Conservation (phyloP, 2,329 filamentous ascomycete species). For the Xylaria sp. region DNA sequence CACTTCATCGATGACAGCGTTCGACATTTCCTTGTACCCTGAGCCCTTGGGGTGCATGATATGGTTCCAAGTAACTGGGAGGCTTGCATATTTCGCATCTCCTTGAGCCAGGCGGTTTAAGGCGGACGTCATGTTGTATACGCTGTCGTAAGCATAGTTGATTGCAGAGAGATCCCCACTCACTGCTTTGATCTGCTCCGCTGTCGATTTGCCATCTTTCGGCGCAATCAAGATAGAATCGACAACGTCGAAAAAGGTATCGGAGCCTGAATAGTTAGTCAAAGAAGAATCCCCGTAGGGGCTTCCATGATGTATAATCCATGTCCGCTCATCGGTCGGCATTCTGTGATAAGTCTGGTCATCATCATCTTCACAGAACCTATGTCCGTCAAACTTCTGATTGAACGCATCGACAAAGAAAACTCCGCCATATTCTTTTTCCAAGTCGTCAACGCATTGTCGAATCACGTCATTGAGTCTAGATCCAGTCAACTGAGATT, state of each 20-base stretch:
- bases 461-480: conserved; percentile 2
- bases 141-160: conserved; percentile 3
- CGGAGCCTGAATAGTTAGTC: not conserved
- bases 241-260: conserved; percentile 13
- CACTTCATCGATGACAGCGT: conserved; percentile 10
- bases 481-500: not conserved
- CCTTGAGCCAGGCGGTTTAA: not conserved
- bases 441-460: not conserved
- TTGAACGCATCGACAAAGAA: conserved; percentile 9
- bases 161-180: conserved; percentile 4
- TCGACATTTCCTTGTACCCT: conserved; percentile 10
- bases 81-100: not conserved
- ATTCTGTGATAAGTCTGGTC: not conserved
- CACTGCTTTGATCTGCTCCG: conserved; percentile 6
- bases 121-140: not conserved
- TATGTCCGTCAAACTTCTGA: conserved; percentile 6
- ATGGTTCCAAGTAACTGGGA: conserved; percentile 1
- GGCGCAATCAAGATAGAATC: conserved; percentile 16
- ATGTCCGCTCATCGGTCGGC: conserved; percentile 12
- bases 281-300: conserved; percentile 1
- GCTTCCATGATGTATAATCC: not conserved
- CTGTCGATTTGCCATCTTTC: conserved; percentile 16
- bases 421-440: not conserved
- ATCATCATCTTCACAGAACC: conserved; percentile 12
- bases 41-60: conserved; percentile 13